These are phyloP conservation scores for Naganishia onofrii DNA, from an alignment of 768 basidiomycete species.

Conservation along the genomic window DNA sequence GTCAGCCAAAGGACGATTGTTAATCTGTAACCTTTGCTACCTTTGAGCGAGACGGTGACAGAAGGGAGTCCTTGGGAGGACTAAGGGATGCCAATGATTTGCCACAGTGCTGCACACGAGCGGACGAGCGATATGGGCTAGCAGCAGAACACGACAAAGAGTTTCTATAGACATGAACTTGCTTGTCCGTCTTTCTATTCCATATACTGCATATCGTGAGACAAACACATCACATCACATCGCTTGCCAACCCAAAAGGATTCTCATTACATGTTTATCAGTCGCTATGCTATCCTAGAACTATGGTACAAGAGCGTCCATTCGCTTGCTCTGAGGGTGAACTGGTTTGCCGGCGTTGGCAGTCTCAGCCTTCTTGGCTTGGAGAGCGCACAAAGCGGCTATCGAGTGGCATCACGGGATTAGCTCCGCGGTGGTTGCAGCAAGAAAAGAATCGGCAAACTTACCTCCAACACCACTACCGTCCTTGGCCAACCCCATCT, in stretches of 20 bases:
- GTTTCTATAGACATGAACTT: too few relatives aligned
- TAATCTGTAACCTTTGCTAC: not conserved
- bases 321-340: constrained; percentile 26
- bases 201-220: not conserved
- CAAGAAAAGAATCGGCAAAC: constrained; percentile 42
- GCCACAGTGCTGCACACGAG: too few relatives aligned
- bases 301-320: constrained; percentile 29
- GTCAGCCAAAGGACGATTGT: not conserved
- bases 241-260: not conserved
- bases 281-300: not conserved
- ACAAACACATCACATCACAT: not conserved
- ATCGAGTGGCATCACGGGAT: not conserved
- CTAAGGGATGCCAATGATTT: too few relatives aligned
- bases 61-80: too few relatives aligned
- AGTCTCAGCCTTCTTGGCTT: constrained; percentile 62
- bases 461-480: constrained; percentile 95
- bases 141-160: too few relatives aligned
- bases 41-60: too few relatives aligned
- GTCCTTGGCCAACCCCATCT: constrained; percentile 92
- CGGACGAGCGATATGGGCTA: too few relatives aligned
- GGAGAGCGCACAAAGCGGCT: constrained; percentile 86
- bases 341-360: not conserved
- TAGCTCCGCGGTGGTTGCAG: not conserved
- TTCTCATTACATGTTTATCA: not conserved
- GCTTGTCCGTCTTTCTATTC: not conserved